Base-by-base conservation (phyloP, 176 grass and related monocot species). In the Eragrostis nindensis region DNA sequence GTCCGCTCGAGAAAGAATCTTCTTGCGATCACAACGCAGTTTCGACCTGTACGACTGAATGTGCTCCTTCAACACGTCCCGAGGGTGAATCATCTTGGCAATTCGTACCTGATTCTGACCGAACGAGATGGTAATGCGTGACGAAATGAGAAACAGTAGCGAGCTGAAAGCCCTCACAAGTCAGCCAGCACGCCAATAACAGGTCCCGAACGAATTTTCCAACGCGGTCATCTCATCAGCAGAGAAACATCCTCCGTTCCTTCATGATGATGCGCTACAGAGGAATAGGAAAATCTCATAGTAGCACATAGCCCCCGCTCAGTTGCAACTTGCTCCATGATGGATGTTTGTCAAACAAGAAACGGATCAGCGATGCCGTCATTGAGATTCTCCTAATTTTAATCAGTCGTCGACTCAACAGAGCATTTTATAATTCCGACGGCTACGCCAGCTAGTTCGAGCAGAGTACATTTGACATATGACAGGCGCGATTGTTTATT, bases 291-390 rank as follows among this genome's bases (percentile, higher is more conserved):
- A 43, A 74, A 32, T 38, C 13, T 64, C n/a, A n/a, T n/a, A n/a
- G n/a, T n/a, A n/a, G n/a, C n/a, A n/a, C n/a, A n/a, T n/a, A n/a
- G n/a, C n/a, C n/a, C n/a, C n/a, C n/a, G 29, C 15, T 2, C 3
- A 11, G 19, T 44, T 14, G 39, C 69, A 63, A 77, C 42, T n/a
- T 62, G 42, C 5, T 48, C 8, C 42, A 38, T 21, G 14, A 73
- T 54, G 1, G 7, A 5, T 80, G 77, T 43, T 74, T 74, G 70
- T 83, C 47, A 66, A 83, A 55, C 70, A 83, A 83, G 70, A 3
- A 83, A 83, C 36, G 25, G 36, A 41, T 15, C 49, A 27, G 19
- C 18, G 70, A 18, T 57, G 5, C 12, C 50, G 29, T 45, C 52
- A 53, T 0, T 32, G 21, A 32, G 80, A 80, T 74, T 18, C 29